phyloP scores from a whole-genome alignment of 306 rosid genomes.

The Pyrus communis region DNA sequence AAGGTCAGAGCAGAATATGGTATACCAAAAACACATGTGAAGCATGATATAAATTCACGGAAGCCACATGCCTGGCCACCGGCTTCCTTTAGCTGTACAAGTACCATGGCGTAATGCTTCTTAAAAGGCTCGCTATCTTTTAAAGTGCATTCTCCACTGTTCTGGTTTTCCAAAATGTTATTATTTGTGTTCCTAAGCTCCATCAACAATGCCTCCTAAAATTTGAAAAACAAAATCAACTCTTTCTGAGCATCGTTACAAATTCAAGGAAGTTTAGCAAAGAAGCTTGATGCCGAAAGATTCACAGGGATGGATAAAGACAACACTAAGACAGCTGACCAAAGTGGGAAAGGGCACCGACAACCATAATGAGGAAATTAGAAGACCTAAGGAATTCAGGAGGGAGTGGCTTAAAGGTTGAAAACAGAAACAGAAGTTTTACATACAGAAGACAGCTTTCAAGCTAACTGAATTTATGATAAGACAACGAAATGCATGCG shows the following conservation, averaged over 20 bases:
- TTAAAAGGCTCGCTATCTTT: constrained; percentile 53
- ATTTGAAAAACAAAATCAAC: constrained; percentile 7
- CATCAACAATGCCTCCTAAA: constrained; percentile 50
- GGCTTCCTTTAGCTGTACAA: constrained; percentile 96
- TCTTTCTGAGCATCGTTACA: constrained; percentile 9
- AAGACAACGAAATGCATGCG: neutral
- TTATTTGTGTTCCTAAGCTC: constrained; percentile 54
- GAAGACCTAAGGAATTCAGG: neutral
- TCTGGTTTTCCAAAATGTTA: constrained; percentile 48
- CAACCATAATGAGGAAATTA: neutral
- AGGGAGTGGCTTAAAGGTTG: neutral
- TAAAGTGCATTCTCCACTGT: constrained; percentile 42
- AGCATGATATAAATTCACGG: constrained; percentile 34
- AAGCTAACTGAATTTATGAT: neutral
- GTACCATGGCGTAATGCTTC: constrained; percentile 85
- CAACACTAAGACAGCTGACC: neutral
- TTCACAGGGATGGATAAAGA: neutral
- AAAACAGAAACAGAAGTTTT: neutral
- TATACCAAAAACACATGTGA: neutral
- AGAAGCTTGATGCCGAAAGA: neutral
- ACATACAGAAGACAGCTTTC: neutral
- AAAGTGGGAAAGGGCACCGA: constrained; percentile 1
- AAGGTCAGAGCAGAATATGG: constrained; percentile 8
- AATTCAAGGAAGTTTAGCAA: neutral
- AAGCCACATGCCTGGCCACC: constrained; percentile 98